These are phyloP conservation scores for Cercospora canescens DNA, from an alignment of 2,329 filamentous ascomycete genomes.

Conservation along the genomic window DNA sequence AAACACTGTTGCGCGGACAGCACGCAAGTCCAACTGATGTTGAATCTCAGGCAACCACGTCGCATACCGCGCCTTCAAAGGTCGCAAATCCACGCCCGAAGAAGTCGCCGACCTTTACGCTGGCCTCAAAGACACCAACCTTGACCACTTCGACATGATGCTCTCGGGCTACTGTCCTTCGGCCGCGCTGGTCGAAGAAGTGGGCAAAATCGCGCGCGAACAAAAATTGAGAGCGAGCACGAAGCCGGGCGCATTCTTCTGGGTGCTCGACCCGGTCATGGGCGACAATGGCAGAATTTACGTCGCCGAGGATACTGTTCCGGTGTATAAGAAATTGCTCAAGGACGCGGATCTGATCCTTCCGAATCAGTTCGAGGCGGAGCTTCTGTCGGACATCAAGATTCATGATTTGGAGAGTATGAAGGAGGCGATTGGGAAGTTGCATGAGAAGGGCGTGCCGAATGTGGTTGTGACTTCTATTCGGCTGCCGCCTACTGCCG, in stretches of 20 bases:
- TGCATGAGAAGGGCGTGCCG: constrained; percentile 72
- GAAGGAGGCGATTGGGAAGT: constrained; percentile 68
- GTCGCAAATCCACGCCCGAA: constrained; percentile 75
- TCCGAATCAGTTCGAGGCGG: constrained; percentile 96
- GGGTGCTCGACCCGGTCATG: constrained; percentile 98
- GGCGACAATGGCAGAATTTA: constrained; percentile 92
- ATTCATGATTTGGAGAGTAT: constrained; percentile 76
- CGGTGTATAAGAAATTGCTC: constrained; percentile 80
- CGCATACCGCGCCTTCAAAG: constrained; percentile 85
- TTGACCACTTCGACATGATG: constrained; percentile 91
- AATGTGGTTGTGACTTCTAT: constrained; percentile 94
- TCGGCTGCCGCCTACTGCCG: constrained; percentile 59
- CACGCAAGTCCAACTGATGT: not conserved
- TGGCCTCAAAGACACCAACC: constrained; percentile 77
- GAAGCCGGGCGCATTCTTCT: constrained; percentile 81
- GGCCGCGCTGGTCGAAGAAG: constrained; percentile 77
- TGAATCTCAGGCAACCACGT: constrained; percentile 78
- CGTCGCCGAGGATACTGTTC: constrained; percentile 86
- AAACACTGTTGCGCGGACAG: not conserved
- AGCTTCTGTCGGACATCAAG: constrained; percentile 83
- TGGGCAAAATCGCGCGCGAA: constrained; percentile 81
- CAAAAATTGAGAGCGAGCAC: constrained; percentile 65
- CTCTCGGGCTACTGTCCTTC: constrained; percentile 93
- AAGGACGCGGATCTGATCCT: constrained; percentile 85
- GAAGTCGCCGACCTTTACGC: constrained; percentile 84